phyloP scores from a whole-genome alignment of 1,284 basidiomycete genomes.

The Earliella scabrosa region DNA sequence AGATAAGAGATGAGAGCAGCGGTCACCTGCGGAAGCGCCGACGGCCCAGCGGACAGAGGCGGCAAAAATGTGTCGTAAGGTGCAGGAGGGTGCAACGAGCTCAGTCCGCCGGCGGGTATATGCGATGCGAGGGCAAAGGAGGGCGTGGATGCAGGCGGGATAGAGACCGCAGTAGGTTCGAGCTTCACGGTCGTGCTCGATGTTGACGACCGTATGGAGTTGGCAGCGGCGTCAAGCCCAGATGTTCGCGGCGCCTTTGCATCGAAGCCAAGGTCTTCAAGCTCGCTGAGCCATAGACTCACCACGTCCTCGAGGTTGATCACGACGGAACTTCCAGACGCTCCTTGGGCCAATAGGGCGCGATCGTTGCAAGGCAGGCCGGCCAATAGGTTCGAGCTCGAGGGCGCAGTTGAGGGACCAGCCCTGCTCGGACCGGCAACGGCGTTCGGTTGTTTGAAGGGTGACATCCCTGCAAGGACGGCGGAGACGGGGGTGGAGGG shows the following conservation, averaged over 20 bases:
- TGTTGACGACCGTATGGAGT: constrained; percentile 16
- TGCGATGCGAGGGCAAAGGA: constrained; percentile 14
- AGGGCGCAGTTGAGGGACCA: constrained; percentile 30
- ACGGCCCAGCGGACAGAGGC: constrained; percentile 18
- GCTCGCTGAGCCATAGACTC: constrained; percentile 54
- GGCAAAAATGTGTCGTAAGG: constrained; percentile 28
- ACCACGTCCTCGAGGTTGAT: constrained; percentile 60
- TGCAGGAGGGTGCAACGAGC: constrained; percentile 20
- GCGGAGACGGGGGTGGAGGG: constrained; percentile 24
- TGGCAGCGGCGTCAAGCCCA: constrained; percentile 12
- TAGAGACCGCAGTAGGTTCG: constrained; percentile 44
- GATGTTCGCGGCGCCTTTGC: constrained; percentile 4
- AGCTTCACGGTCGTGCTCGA: constrained; percentile 45
- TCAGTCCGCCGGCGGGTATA: constrained; percentile 7
- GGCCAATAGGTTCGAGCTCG: constrained; percentile 24
- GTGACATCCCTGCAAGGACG: constrained; percentile 20
- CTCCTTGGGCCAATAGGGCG: constrained; percentile 43
- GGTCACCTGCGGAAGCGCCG: constrained; percentile 41
- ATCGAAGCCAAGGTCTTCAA: constrained; percentile 26
- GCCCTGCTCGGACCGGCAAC: constrained; percentile 15
- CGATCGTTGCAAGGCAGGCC: constrained; percentile 43
- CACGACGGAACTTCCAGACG: constrained; percentile 53
- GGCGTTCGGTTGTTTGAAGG: constrained; percentile 26
- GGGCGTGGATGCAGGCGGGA: constrained; percentile 29
- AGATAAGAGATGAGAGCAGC: constrained; percentile 43